Base-by-base conservation (phyloP, 345 rosid species). In the Lepidium aucheri region DNA sequence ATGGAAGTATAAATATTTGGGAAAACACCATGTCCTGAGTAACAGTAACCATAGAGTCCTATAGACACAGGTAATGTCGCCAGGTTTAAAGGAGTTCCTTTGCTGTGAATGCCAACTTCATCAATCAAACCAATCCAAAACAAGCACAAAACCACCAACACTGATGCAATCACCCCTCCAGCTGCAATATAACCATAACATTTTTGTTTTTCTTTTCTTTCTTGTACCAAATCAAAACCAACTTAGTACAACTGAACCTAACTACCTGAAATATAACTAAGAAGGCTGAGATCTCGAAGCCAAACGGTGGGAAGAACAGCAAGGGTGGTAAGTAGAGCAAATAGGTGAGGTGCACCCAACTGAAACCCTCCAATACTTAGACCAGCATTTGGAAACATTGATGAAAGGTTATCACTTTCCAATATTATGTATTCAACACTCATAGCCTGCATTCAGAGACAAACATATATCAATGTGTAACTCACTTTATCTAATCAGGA, bases 11-110 rank as follows among this genome's bases (percentile, higher is more conserved):
- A 94, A 51, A 94, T 90, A 73, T 94, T 94, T 4, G 99, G 97
- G 76, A 94, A 94, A 44, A 94, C 90, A 54, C 97, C 99, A 71
- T 94, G 99, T 58, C 99, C 99, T 2, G 99, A 94, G 69, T 88
- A 94, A 72, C 96, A 88, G 59, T 78, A 94, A 45, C 99, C 97
- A 44, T 94, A 94, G 16, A 90, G 90, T 33, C 99, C 99, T 47
- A 94, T 70, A 8, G 99, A 90, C 9, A 94, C 97, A 0, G 99
- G 99, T 66, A 90, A 73, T 55, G 86, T 84, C 42, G 86, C 63
- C 0, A 86, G 77, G 81, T 88, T 84, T 39, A 94, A 50, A 15
- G 83, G 52, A 30, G 86, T 78, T 63, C 92, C 95, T 73, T 81
- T 78, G 83, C 78, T 83, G 30, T 83, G 83, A 20, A 84, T 68